phyloP scores from a whole-genome alignment of 208 protist species.

The Leishmania mexicana region DNA sequence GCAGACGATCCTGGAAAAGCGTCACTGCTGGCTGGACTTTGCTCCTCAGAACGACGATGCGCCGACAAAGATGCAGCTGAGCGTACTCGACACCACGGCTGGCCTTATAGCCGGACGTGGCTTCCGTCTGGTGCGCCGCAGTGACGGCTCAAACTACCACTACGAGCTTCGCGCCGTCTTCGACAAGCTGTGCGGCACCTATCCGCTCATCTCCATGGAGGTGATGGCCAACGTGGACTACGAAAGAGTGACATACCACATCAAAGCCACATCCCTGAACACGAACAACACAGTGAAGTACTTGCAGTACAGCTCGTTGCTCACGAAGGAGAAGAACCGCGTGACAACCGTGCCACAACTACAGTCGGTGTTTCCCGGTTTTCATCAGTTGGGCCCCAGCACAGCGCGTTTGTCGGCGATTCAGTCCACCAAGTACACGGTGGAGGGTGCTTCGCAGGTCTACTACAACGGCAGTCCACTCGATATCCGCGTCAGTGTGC shows the following conservation, averaged over 20 bases:
- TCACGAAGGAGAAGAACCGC: conserved; percentile 61
- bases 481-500: conserved; percentile 53
- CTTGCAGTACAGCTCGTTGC: conserved; percentile 60
- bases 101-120: conserved; percentile 40
- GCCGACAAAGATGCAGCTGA: conserved; percentile 33
- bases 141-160: conserved; percentile 26
- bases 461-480: conserved; percentile 65
- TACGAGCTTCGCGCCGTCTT: conserved; percentile 73
- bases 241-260: conserved; percentile 61
- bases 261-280: conserved; percentile 38
- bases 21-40: conserved; percentile 27
- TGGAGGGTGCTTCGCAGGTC: conserved; percentile 37
- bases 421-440: conserved; percentile 29
- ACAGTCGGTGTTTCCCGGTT: conserved; percentile 78
- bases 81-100: conserved; percentile 62
- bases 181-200: conserved; percentile 50
- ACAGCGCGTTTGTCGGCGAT: conserved; percentile 24
- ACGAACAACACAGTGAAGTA: conserved; percentile 43
- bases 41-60: conserved; percentile 22
- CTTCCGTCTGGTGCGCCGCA: conserved; percentile 62
- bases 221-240: conserved; percentile 85
- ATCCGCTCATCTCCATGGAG: conserved; percentile 72
- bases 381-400: conserved; percentile 44
- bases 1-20: conserved; percentile 30
- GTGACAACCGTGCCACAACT: conserved; percentile 69